Evolutionary conservation across 2,329 filamentous ascomycete species (phyloP).

Genomic region (Alternaria longipes): DNA sequence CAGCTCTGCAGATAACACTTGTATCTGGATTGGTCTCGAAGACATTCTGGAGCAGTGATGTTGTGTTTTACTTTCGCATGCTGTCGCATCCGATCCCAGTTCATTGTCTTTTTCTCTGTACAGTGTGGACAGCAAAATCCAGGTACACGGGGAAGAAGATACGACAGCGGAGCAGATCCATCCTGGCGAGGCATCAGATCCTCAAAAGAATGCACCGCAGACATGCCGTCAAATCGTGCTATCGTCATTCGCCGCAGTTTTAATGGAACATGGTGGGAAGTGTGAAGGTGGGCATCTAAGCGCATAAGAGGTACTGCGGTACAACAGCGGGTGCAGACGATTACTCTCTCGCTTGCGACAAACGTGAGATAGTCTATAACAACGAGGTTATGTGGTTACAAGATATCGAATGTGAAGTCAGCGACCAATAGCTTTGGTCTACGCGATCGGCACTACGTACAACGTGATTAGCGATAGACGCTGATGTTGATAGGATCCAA

Average conservation of each 20-base stretch:
- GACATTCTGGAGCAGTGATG: no score
- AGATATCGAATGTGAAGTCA: background rate
- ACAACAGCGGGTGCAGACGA: slow-evolving; percentile 7
- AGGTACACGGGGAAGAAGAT: slow-evolving; percentile 9
- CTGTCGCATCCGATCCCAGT: no score
- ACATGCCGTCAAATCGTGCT: slow-evolving; percentile 11
- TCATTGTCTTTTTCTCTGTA: no score
- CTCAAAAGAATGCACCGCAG: slow-evolving; percentile 5
- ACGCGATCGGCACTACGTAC: background rate
- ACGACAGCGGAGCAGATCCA: slow-evolving; percentile 8
- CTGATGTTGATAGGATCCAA: slow-evolving; percentile 3
- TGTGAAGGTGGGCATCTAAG: slow-evolving; percentile 11
- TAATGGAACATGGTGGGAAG: slow-evolving; percentile 1
- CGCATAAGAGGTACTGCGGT: slow-evolving; percentile 13
- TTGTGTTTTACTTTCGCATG: no score
- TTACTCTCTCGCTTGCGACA: slow-evolving; percentile 13
- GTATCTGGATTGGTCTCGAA: no score
- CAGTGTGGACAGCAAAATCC: slow-evolving; percentile 14
- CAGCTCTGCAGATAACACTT: no score
- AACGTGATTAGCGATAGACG: slow-evolving; percentile 1
- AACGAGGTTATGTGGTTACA: slow-evolving; percentile 4
- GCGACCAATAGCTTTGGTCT: background rate
- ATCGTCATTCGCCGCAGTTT: slow-evolving; percentile 11
- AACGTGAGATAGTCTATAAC: slow-evolving; percentile 21
- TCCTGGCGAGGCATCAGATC: slow-evolving; percentile 10